Conservation (phyloP, 192 early-diverging fungal species). For the Paraglomus occultum region DNA sequence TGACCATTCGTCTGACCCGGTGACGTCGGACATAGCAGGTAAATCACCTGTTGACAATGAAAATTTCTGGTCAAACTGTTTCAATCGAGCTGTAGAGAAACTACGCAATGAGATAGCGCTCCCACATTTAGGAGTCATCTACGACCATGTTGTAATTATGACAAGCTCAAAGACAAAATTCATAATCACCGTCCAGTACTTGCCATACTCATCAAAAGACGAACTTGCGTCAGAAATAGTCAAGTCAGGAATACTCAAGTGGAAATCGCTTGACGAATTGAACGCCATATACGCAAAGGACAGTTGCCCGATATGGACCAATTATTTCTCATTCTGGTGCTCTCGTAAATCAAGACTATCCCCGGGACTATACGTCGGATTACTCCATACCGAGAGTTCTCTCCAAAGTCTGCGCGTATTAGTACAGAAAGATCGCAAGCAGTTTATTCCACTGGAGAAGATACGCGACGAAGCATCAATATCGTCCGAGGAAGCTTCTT, state of each 20-base stretch:
- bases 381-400: conserved; percentile 48
- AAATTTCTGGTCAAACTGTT: conserved; percentile 20
- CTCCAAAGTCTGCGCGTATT: conserved; percentile 43
- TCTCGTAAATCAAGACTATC: conserved; percentile 38
- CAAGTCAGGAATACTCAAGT: conserved; percentile 36
- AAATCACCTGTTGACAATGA: conserved; percentile 26
- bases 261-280: conserved; percentile 36
- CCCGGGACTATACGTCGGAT: conserved; percentile 45
- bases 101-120: conserved; percentile 27
- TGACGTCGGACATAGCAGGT: too few species aligned
- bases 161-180: conserved; percentile 38
- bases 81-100: conserved; percentile 27
- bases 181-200: conserved; percentile 44
- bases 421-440: conserved; percentile 41
- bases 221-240: conserved; percentile 38
- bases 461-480: conserved; percentile 36
- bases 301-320: conserved; percentile 16
- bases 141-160: conserved; percentile 43
- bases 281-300: conserved; percentile 27
- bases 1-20: too few species aligned
- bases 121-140: conserved; percentile 32
- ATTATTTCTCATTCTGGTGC: conserved; percentile 28
- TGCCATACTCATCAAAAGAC: conserved; percentile 32
- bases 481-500: conserved; percentile 39
- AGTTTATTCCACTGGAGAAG: conserved; percentile 44